Evolutionary conservation across 1,284 basidiomycete species (phyloP).

Genomic region (Mycosarcoma mackinlayi): DNA sequence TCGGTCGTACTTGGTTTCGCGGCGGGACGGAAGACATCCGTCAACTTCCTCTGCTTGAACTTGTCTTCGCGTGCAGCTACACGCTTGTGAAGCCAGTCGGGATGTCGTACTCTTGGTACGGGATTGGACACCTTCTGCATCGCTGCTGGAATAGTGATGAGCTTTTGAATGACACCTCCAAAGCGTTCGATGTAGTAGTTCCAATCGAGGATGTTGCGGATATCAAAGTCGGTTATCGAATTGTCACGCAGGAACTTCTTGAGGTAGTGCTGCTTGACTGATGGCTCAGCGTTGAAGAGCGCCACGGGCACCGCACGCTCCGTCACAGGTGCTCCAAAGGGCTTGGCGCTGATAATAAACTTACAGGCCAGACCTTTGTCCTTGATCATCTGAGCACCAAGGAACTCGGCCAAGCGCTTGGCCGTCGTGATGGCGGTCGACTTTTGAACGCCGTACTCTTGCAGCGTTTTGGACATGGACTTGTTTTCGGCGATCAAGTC

Average conservation of each 20-base stretch:
- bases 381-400: slow-evolving; percentile 99
- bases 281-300: slow-evolving; percentile 95
- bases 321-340: slow-evolving; percentile 92
- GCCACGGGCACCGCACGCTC: slow-evolving; percentile 98
- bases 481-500: slow-evolving; percentile 98
- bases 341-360: slow-evolving; percentile 97
- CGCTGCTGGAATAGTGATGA: slow-evolving; percentile 98
- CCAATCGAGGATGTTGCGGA: slow-evolving; percentile 97
- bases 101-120: slow-evolving; percentile 93
- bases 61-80: slow-evolving; percentile 91
- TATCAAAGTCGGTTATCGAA: slow-evolving; percentile 85
- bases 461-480: slow-evolving; percentile 96
- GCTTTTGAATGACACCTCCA: slow-evolving; percentile 97
- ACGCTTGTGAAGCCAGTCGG: slow-evolving; percentile 94
- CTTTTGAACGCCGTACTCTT: slow-evolving; percentile 96
- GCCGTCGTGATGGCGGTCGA: slow-evolving; percentile 98
- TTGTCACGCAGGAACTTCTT: slow-evolving; percentile 97
- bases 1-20: slow-evolving; percentile 40
- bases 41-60: slow-evolving; percentile 97
- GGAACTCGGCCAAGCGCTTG: slow-evolving; percentile 91
- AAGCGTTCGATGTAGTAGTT: slow-evolving; percentile 97
- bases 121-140: slow-evolving; percentile 98
- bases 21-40: slow-evolving; percentile 84
- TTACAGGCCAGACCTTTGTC: slow-evolving; percentile 99
- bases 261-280: slow-evolving; percentile 87